These are phyloP conservation scores for Ophiostoma ips DNA, from an alignment of 2,329 filamentous ascomycete species.

Conservation along the genomic window DNA sequence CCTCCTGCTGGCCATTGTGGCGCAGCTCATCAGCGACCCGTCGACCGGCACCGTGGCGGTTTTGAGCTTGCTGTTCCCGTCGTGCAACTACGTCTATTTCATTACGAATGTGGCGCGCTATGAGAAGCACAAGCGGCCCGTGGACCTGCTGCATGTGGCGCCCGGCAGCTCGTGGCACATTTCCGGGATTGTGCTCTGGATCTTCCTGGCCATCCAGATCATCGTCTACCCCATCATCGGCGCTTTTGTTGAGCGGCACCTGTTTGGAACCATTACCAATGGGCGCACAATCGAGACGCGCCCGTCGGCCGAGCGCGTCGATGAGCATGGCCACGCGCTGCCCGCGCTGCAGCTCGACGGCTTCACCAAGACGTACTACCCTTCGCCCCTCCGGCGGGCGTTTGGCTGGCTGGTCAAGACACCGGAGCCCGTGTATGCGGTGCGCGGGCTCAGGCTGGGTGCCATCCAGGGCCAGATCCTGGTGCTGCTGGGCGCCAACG, in stretches of 20 bases:
- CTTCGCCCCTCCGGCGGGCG: conserved; percentile 44
- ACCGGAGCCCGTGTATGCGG: conserved; percentile 61
- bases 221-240: conserved; percentile 64
- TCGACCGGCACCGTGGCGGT: conserved; percentile 51
- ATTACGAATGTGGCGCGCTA: conserved; percentile 62
- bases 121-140: conserved; percentile 45
- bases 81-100: conserved; percentile 80
- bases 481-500: conserved; percentile 77
- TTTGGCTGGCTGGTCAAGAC: conserved; percentile 32
- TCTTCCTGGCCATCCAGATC: conserved; percentile 66
- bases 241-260: conserved; percentile 54
- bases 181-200: conserved; percentile 62
- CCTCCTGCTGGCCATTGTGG: conserved; percentile 65
- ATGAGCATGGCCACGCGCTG: conserved; percentile 1
- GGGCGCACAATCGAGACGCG: conserved; percentile 37
- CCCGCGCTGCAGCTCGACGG: conserved; percentile 54
- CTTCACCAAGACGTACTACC: conserved; percentile 68
- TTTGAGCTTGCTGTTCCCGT: conserved; percentile 65
- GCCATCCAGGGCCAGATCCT: conserved; percentile 71
- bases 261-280: conserved; percentile 61
- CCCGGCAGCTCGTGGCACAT: conserved; percentile 54
- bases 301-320: conserved; percentile 19
- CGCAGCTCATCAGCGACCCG: conserved; percentile 56
- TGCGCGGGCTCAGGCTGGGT: conserved; percentile 56
- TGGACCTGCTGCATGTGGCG: conserved; percentile 47